These are phyloP conservation scores for Cinnamomum chago DNA, from an alignment of 164 flowering plant species.

Conservation along the genomic window DNA sequence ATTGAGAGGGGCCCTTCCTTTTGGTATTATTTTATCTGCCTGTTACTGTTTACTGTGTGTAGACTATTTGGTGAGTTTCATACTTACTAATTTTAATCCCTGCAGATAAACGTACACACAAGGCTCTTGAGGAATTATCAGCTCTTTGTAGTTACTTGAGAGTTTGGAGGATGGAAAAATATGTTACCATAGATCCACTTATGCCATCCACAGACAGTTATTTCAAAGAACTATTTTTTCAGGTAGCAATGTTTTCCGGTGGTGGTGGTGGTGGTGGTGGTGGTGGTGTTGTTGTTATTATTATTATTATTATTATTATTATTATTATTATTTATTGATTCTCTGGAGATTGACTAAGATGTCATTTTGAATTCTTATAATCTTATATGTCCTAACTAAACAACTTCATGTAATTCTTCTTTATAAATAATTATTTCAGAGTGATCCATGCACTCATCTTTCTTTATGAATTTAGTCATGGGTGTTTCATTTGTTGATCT, in stretches of 20 bases:
- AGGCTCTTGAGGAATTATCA: slow-evolving; percentile 85
- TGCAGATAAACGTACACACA: slow-evolving; percentile 73
- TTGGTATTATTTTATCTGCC: slow-evolving; percentile 39
- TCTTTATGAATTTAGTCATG: background rate
- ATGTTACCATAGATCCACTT: slow-evolving; percentile 68
- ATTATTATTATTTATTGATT: background rate
- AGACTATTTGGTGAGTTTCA: background rate
- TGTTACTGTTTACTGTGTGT: slow-evolving; percentile 2
- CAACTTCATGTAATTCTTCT: background rate
- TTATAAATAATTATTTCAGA: background rate
- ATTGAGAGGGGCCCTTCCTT: slow-evolving; percentile 84
- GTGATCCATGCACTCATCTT: background rate
- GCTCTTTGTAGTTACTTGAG: slow-evolving; percentile 66
- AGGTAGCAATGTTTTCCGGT: slow-evolving; percentile 36
- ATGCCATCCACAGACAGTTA: slow-evolving; percentile 86
- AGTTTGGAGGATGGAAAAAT: slow-evolving; percentile 69
- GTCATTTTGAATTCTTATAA: background rate
- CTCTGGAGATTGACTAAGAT: background rate
- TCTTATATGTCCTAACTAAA: background rate
- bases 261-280: background rate
- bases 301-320: too few species aligned
- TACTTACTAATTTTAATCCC: background rate
- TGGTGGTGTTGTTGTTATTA: background rate
- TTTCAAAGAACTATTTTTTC: slow-evolving; percentile 70
- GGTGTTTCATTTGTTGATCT: background rate